These are phyloP conservation scores for Nepenthes gracilis DNA, from an alignment of 148 eudicot genomes.

Conservation along the genomic window DNA sequence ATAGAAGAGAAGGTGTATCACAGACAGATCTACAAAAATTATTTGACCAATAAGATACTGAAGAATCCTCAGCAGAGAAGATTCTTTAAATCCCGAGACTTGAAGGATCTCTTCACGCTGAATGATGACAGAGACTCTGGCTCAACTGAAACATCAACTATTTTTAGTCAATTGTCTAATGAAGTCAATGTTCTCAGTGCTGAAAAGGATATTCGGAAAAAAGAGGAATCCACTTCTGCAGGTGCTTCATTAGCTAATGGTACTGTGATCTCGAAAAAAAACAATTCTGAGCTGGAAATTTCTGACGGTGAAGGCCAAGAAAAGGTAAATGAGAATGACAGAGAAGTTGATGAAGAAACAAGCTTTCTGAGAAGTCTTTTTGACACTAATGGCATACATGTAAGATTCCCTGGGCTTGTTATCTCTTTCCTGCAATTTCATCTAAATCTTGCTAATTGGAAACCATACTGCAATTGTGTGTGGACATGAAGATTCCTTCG, in stretches of 20 bases:
- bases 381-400: conserved; percentile 94
- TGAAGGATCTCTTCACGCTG: conserved; percentile 78
- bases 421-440: not conserved
- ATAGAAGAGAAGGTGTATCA: conserved; percentile 99
- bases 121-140: conserved; percentile 61
- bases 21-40: conserved; percentile 92
- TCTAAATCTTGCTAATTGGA: not conserved
- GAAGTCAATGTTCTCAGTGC: conserved; percentile 63
- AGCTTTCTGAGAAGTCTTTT: conserved; percentile 65
- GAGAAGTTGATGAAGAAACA: conserved; percentile 53
- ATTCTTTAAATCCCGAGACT: conserved; percentile 87
- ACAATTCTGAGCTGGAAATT: conserved; percentile 11
- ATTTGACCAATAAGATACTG: conserved; percentile 84
- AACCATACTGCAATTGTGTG: not conserved
- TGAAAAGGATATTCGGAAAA: conserved; percentile 28
- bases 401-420: conserved; percentile 31
- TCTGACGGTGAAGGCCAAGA: conserved; percentile 32
- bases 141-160: conserved; percentile 74
- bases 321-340: conserved; percentile 22
- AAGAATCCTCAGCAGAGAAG: conserved; percentile 95
- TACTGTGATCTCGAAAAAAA: conserved; percentile 11
- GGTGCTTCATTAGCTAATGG: conserved; percentile 17
- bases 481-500: too few relatives aligned
- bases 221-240: conserved; percentile 10
- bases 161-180: conserved; percentile 69